Base-by-base conservation (phyloP, 2,329 filamentous ascomycete genomes). In the Venturia effusa region DNA sequence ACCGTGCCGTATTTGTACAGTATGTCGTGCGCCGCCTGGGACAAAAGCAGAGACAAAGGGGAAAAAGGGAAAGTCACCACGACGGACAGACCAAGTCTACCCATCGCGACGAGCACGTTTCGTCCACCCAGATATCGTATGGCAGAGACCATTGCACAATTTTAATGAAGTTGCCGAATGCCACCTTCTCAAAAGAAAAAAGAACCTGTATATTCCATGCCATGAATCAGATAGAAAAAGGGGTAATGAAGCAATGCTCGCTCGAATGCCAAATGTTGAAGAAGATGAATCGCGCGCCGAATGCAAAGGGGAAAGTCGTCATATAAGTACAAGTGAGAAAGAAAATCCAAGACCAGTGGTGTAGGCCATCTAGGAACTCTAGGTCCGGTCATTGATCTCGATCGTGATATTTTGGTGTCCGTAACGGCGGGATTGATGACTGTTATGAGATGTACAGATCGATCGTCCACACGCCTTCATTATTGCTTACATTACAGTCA, bases 401-500 rank as follows among this genome's bases (percentile, higher is more conserved):
- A 19, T 61, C 59, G 34, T 61, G 15, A 57, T 57, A 34, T 57
- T 55, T 57, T 54, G 13, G 51, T 57, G 30, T 57, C 51, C 51
- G 51, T 57, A 19, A 34, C 15, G 19, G 27, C 30, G 30, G 27
- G 51, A 17, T 19, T 57, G 17, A 57, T 30, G 27, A 34, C 51
- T 57, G 51, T 34, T 3, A 1, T 57, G 11, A 17, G 24, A 10
- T 51, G n/a, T 6, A 57, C 51, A 34, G 51, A 34, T n/a, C 19
- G 27, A 22, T 4, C 51, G 34, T 17, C 51, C 51, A n/a, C 51
- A 34, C 51, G 51, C 27, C 51, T 37, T 57, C 51, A 57, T 57
- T 57, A 62, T 40, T 62, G 51, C 62, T 67, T 63, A 69, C 61
- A 67, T 67, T 43, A 70, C 67, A 22, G 68, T 69, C 68, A 70